Conservation (phyloP, 164 flowering plant species). For the Tinospora cordifolia region DNA sequence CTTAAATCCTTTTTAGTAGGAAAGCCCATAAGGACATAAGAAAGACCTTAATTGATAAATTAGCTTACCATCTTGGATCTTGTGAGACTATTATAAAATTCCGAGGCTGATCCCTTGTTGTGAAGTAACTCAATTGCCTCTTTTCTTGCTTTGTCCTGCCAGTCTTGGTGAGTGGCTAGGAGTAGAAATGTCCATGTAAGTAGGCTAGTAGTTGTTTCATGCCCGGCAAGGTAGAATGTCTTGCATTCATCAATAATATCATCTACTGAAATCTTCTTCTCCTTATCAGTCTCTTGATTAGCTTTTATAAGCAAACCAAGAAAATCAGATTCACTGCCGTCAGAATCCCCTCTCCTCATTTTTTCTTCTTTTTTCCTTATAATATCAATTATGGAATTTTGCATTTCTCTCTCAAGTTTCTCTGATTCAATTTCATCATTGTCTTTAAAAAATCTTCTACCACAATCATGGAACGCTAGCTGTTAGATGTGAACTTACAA, state of each 20-base stretch:
- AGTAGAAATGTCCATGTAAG: conserved; percentile 39
- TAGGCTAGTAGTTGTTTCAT: conserved; percentile 34
- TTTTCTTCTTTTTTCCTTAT: conserved; percentile 23
- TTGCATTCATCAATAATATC: conserved; percentile 50
- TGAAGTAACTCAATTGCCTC: conserved; percentile 33
- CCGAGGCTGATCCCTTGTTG: conserved; percentile 17
- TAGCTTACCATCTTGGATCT: conserved; percentile 29
- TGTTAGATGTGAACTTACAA: neutral
- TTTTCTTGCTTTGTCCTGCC: conserved; percentile 41
- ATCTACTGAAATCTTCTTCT: conserved; percentile 21
- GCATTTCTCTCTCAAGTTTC: conserved; percentile 28
- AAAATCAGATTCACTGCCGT: conserved; percentile 22
- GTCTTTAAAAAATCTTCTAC: conserved; percentile 14
- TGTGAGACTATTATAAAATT: conserved; percentile 16
- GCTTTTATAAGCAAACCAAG: conserved; percentile 32
- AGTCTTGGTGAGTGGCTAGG: conserved; percentile 30
- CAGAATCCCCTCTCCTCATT: conserved; percentile 7
- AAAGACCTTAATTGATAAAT: neutral
- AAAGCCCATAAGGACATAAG: no score
- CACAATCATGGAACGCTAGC: neutral
- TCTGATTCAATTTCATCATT: conserved; percentile 31
- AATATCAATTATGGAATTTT: conserved; percentile 21
- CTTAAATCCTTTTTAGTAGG: no score
- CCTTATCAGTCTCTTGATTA: conserved; percentile 15
- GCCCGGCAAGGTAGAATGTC: conserved; percentile 46